phyloP scores from a whole-genome alignment of 164 flowering plant genomes.

The Piper longum region DNA sequence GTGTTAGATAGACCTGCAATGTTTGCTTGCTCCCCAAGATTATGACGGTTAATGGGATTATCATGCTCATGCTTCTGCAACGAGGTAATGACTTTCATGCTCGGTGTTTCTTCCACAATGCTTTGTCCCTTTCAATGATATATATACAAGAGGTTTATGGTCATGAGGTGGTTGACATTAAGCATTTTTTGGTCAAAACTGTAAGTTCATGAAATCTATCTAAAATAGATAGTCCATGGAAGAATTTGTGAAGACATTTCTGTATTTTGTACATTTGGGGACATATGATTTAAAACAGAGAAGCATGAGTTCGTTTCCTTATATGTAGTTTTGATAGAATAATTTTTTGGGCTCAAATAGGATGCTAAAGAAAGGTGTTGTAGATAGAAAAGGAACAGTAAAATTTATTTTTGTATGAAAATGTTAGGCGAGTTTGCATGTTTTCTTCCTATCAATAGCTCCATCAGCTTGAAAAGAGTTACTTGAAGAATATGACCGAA shows the following conservation, averaged over 20 bases:
- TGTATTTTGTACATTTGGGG: conserved; percentile 97
- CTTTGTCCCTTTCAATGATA: too few species aligned
- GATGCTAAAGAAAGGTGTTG: conserved; percentile 78
- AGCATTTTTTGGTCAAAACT: not conserved
- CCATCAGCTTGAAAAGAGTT: not conserved
- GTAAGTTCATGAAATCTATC: not conserved
- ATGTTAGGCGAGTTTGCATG: not conserved
- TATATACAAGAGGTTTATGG: not conserved
- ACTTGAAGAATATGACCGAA: not conserved
- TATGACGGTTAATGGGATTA: too few species aligned
- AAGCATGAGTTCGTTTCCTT: conserved; percentile 64
- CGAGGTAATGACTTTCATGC: too few species aligned
- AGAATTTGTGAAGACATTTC: conserved; percentile 94
- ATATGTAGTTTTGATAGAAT: not conserved
- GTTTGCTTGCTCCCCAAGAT: too few species aligned
- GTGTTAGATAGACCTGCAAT: too few species aligned
- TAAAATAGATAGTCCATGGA: conserved; percentile 62
- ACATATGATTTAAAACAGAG: conserved; percentile 82
- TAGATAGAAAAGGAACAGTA: conserved; percentile 72
- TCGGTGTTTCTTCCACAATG: too few species aligned
- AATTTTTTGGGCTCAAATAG: conserved; percentile 22
- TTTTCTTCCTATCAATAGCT: not conserved
- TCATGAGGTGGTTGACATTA: not conserved
- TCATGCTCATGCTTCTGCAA: too few species aligned
- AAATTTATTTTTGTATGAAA: conserved; percentile 72